A percentile compares a stretch with the other conserved stretches of the same genome.
phyloP scores from a whole-genome alignment of 768 basidiomycete species.

The Cystoderma amianthinum region DNA sequence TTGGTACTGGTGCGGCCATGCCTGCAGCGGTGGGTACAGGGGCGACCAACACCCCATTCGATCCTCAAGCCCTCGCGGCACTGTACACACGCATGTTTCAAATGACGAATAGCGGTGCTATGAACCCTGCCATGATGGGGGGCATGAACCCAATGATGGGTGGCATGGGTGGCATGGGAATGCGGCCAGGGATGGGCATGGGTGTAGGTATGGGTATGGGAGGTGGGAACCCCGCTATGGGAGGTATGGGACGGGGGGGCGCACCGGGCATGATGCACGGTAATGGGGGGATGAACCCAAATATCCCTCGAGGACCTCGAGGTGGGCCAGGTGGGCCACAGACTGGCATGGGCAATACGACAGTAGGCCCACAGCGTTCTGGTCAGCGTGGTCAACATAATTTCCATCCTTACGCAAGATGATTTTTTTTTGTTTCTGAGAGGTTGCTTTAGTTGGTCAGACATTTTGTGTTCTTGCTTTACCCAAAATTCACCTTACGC shows the following conservation, averaged over 20 bases:
- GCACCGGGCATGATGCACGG: slow-evolving; percentile 31
- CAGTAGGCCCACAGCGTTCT: slow-evolving; percentile 69
- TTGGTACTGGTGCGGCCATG: slow-evolving; percentile 12
- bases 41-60: slow-evolving; percentile 59
- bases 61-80: slow-evolving; percentile 86
- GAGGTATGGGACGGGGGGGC: slow-evolving; percentile 33
- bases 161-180: slow-evolving; percentile 29
- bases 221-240: slow-evolving; percentile 15
- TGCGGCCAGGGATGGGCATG: slow-evolving; percentile 17
- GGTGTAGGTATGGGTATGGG: slow-evolving; percentile 26
- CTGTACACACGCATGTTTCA: slow-evolving; percentile 96
- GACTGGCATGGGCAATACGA: slow-evolving; percentile 41
- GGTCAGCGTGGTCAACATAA: slow-evolving; percentile 72
- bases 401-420: slow-evolving; percentile 82
- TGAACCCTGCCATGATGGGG: slow-evolving; percentile 57
- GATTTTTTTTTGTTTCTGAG: background rate
- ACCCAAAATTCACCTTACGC: background rate
- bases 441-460: background rate
- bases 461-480: background rate
- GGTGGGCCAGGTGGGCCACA: slow-evolving; percentile 46
- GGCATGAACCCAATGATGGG: slow-evolving; percentile 36
- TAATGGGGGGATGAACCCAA: slow-evolving; percentile 41
- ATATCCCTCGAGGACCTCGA: slow-evolving; percentile 61
- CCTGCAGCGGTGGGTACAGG: slow-evolving; percentile 24
- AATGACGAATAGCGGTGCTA: slow-evolving; percentile 56